Evolutionary conservation across 2,329 filamentous ascomycete species (phyloP), one percentile per base, ranked within the genome.

Genomic region (Fusarium sacchari): DNA sequence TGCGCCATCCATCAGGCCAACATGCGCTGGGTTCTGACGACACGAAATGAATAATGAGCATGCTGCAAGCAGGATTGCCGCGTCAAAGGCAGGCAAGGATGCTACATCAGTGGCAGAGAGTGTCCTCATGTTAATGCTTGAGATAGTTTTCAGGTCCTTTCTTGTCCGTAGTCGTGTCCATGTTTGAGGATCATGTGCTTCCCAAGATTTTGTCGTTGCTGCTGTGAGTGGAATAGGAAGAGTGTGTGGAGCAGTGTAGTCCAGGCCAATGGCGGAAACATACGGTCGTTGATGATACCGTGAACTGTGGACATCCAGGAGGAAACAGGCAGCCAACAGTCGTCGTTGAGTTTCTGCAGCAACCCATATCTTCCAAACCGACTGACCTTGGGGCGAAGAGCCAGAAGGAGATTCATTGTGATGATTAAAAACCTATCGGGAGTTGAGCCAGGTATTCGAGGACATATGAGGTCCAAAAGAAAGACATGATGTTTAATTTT

Each of bases 231-330:
- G 84, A 36, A 89, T 85, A 7, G 81, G 76, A 24, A 85, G 78
- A 69, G 80, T 79, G 65, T 80, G 72, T 52, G 81, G 75, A 63
- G 78, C 76, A 39, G 78, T 76, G 52, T 81, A 80, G 69, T 86
- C 80, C 73, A 85, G 80, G 47, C 81, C 82, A 37, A 80, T 77
- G 17, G 77, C 60, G 4, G 64, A 47, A 32, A 80, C 79, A 42
- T 81, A 80, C 24, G 81, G 82, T 71, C 88, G 86, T 78, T 90
- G 86, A 59, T 87, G 84, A 74, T 88, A 90, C 69, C 86, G 82
- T 69, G 87, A 85, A 76, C 87, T 84, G 68, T 90, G 88, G 12
- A 86, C 82, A 76, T 91, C 89, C 63, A 89, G 81, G 60, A 89
- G 80, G 78, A 90, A 89, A 80, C 88, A 90, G 20, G 85, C 86